A percentile compares a stretch with the other conserved stretches of the same genome.
Conservation (phyloP, 345 rosid genomes). For the Camelina laxa region DNA sequence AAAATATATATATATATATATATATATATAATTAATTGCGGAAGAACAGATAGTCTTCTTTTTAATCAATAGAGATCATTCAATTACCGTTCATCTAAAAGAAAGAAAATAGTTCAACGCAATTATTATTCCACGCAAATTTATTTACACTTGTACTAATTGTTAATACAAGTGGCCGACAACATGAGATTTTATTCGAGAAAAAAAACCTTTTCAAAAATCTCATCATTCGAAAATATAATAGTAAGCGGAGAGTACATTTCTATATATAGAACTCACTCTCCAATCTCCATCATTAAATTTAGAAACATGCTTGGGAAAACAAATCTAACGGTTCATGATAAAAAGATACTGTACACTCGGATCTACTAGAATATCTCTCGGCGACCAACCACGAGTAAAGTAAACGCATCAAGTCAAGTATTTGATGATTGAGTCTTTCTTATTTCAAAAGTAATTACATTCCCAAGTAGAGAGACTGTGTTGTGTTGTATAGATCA, state of each 20-base stretch:
- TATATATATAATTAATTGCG: neutral
- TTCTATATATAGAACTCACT: neutral
- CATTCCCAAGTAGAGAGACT: neutral
- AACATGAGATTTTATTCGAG: conserved; percentile 23
- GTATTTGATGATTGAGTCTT: conserved; percentile 21
- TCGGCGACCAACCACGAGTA: conserved; percentile 32
- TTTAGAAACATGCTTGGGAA: neutral
- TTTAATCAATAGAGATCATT: neutral
- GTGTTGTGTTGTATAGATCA: neutral
- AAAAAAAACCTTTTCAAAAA: neutral
- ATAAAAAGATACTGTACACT: neutral
- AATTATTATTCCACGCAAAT: neutral
- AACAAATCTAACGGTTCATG: conserved; percentile 29
- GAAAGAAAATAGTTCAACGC: neutral
- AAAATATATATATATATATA: no score
- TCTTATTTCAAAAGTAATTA: conserved; percentile 22
- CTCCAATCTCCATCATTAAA: conserved; percentile 18
- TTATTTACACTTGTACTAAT: neutral
- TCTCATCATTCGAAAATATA: conserved; percentile 18
- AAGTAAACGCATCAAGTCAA: conserved; percentile 44
- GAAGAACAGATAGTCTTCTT: neutral
- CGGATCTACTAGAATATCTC: conserved; percentile 11
- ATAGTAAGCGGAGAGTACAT: neutral
- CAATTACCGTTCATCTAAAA: neutral
- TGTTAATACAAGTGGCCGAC: conserved; percentile 38